Percentiles rank a stretch among this genome's conserved stretches.
phyloP scores from a whole-genome alignment of 1,284 basidiomycete genomes.

The Cryptococcus floricola region DNA sequence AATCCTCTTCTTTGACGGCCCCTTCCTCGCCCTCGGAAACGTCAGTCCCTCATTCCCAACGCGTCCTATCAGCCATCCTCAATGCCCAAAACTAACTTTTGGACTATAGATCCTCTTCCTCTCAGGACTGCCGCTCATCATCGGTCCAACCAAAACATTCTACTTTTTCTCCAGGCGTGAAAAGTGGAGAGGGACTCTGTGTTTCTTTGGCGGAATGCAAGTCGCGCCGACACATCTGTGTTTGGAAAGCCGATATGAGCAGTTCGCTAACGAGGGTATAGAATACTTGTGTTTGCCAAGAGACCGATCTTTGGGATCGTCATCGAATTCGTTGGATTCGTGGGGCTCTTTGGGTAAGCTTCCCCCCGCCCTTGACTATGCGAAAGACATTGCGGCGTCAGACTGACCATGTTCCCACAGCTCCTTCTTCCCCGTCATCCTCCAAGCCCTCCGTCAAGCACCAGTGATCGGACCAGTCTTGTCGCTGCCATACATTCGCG shows the following conservation, averaged over 20 bases:
- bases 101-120: conserved; percentile 76
- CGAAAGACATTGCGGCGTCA: no score
- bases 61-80: not conserved
- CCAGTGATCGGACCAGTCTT: conserved; percentile 86
- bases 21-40: conserved; percentile 94
- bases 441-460: conserved; percentile 91
- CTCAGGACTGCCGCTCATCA: conserved; percentile 85
- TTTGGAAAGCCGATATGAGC: not conserved
- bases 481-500: conserved; percentile 75
- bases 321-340: conserved; percentile 91
- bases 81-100: not conserved
- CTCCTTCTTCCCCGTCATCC: conserved; percentile 98
- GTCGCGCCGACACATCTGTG: conserved; percentile 8
- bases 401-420: conserved; percentile 51
- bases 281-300: conserved; percentile 62
- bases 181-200: conserved; percentile 89
- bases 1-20: conserved; percentile 94
- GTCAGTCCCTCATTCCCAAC: conserved; percentile 52
- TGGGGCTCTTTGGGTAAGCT: conserved; percentile 93
- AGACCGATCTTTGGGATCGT: conserved; percentile 91
- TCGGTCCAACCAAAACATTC: conserved; percentile 92
- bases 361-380: not conserved
- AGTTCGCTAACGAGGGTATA: conserved; percentile 7
- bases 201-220: conserved; percentile 81
- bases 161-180: conserved; percentile 97